These are phyloP conservation scores for Suhomyces canberraensis DNA, from an alignment of 805 yeast species.

Conservation along the genomic window DNA sequence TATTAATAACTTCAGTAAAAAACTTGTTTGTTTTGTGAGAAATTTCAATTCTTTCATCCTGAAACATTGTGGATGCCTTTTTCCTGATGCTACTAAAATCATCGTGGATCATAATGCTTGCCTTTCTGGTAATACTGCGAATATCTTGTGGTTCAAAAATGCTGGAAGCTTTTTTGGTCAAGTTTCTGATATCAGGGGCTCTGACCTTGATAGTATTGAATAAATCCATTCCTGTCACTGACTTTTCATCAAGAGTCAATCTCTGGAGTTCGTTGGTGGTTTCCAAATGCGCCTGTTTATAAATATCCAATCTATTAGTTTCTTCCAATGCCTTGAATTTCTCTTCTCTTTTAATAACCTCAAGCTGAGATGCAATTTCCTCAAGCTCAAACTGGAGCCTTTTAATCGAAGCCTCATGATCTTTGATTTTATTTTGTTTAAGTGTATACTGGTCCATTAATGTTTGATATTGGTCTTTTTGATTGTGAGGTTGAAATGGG, in stretches of 20 bases:
- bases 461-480: not conserved
- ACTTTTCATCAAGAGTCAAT: constrained; percentile 1
- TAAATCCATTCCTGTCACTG: constrained; percentile 4
- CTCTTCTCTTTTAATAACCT: constrained; percentile 14
- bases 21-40: constrained; percentile 24
- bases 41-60: constrained; percentile 15
- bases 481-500: constrained; percentile 17
- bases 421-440: constrained; percentile 53
- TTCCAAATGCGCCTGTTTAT: constrained; percentile 9
- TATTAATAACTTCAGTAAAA: constrained; percentile 22
- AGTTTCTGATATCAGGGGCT: no score
- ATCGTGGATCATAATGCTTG: constrained; percentile 14
- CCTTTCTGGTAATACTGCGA: constrained; percentile 12
- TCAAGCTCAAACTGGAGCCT: constrained; percentile 34
- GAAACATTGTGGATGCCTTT: constrained; percentile 10
- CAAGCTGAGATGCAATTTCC: constrained; percentile 22
- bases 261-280: constrained; percentile 8
- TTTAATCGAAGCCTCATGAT: constrained; percentile 42
- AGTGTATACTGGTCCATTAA: constrained; percentile 37
- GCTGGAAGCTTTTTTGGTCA: no score
- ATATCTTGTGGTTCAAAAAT: constrained; percentile 5
- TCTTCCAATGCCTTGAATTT: constrained; percentile 1
- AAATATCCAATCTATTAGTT: constrained; percentile 4
- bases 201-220: constrained; percentile 15
- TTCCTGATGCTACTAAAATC: constrained; percentile 1